Evolutionary conservation across 1,284 basidiomycete species (phyloP).

Genomic region (Austroboletus niveus): DNA sequence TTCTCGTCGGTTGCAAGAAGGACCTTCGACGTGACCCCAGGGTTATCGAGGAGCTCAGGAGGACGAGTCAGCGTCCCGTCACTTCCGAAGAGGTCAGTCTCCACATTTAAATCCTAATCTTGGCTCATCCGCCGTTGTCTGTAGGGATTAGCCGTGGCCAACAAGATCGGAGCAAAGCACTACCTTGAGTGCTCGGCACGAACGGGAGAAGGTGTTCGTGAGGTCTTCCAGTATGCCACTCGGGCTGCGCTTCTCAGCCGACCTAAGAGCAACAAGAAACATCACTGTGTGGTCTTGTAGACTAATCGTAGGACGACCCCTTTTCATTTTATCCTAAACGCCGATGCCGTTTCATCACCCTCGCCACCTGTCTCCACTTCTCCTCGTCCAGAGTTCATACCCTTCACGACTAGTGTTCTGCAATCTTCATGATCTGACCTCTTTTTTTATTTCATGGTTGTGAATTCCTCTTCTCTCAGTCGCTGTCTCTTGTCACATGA

Average conservation of each 20-base stretch:
- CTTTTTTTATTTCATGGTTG: slow-evolving; percentile 17
- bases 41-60: slow-evolving; percentile 78
- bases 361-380: slow-evolving; percentile 15
- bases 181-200: slow-evolving; percentile 93
- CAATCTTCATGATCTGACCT: slow-evolving; percentile 39
- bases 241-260: slow-evolving; percentile 70
- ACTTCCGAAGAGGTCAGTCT: slow-evolving; percentile 65
- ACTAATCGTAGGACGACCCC: slow-evolving; percentile 22
- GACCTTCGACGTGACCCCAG: slow-evolving; percentile 79
- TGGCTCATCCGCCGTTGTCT: slow-evolving; percentile 2
- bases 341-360: slow-evolving; percentile 18
- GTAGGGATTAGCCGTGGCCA: slow-evolving; percentile 82
- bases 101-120: not conserved
- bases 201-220: slow-evolving; percentile 85
- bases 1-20: slow-evolving; percentile 93
- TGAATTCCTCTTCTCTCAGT: slow-evolving; percentile 13
- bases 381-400: slow-evolving; percentile 32
- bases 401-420: slow-evolving; percentile 37
- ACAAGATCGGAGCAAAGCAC: slow-evolving; percentile 85
- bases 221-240: slow-evolving; percentile 90
- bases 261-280: slow-evolving; percentile 41
- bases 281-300: slow-evolving; percentile 57
- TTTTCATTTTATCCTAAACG: slow-evolving; percentile 17
- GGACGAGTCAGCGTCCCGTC: slow-evolving; percentile 81
- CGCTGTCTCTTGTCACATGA: not conserved